Conservation (phyloP, 177 flowering plant species). For the Tripterygium wilfordii region DNA sequence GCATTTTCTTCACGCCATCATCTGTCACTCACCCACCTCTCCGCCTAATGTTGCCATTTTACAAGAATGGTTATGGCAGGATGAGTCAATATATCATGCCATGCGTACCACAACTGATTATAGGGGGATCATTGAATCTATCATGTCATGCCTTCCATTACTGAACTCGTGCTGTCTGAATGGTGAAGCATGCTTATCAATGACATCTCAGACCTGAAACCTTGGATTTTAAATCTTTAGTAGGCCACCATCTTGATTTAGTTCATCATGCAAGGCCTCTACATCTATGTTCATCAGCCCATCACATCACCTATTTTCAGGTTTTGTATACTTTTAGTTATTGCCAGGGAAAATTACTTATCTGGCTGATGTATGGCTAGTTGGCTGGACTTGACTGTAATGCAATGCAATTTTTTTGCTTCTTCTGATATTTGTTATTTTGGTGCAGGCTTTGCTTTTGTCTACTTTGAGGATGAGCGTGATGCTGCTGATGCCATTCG, state of each 20-base stretch:
- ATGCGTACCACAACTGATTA: slow-evolving; percentile 24
- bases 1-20: slow-evolving; percentile 52
- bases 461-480: slow-evolving; percentile 86
- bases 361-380: slow-evolving; percentile 19
- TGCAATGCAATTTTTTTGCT: not conserved
- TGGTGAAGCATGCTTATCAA: slow-evolving; percentile 74
- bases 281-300: slow-evolving; percentile 69
- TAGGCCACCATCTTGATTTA: slow-evolving; percentile 53
- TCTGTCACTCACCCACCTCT: slow-evolving; percentile 43
- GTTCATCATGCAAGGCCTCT: slow-evolving; percentile 70
- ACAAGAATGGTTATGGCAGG: slow-evolving; percentile 47
- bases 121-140: slow-evolving; percentile 37
- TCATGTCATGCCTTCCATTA: slow-evolving; percentile 51
- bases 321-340: slow-evolving; percentile 56
- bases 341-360: slow-evolving; percentile 23
- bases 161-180: slow-evolving; percentile 58
- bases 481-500: slow-evolving; percentile 94
- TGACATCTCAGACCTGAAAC: slow-evolving; percentile 56
- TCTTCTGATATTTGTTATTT: slow-evolving; percentile 8
- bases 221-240: slow-evolving; percentile 42
- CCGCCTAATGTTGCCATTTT: slow-evolving; percentile 46
- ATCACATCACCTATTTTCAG: slow-evolving; percentile 54
- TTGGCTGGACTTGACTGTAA: not conserved
- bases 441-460: slow-evolving; percentile 90
- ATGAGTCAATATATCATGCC: slow-evolving; percentile 32